phyloP scores from a whole-genome alignment of 768 basidiomycete species.

The Lentinula edodes region DNA sequence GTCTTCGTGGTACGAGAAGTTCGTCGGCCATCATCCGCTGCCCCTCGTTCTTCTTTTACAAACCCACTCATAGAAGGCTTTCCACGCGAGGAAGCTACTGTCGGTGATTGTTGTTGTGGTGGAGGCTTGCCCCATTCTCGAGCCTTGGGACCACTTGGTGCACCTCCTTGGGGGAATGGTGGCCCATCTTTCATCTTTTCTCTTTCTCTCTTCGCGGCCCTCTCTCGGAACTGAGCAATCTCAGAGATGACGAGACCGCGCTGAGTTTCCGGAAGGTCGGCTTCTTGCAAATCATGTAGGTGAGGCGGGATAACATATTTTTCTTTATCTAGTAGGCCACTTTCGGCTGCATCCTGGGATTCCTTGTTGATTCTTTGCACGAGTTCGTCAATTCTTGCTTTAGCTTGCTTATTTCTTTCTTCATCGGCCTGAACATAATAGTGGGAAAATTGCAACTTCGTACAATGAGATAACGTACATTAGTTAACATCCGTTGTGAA shows the following conservation, averaged over 20 bases:
- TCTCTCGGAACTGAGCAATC: constrained; percentile 94
- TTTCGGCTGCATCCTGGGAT: constrained; percentile 72
- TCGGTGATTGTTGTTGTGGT: constrained; percentile 36
- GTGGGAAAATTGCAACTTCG: neutral
- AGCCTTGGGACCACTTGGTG: constrained; percentile 70
- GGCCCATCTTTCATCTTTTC: constrained; percentile 82
- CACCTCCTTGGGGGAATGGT: constrained; percentile 38
- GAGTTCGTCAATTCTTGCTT: constrained; percentile 56
- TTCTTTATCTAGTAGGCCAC: constrained; percentile 73
- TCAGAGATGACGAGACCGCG: constrained; percentile 93
- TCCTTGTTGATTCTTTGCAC: constrained; percentile 67
- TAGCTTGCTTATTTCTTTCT: constrained; percentile 53
- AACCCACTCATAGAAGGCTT: constrained; percentile 68
- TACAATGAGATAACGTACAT: constrained; percentile 45
- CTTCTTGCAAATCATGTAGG: constrained; percentile 92
- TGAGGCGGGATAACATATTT: constrained; percentile 94
- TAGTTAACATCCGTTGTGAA: constrained; percentile 71
- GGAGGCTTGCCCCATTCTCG: constrained; percentile 78
- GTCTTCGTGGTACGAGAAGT: constrained; percentile 47
- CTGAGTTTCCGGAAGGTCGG: constrained; percentile 91
- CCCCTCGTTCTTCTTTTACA: constrained; percentile 52
- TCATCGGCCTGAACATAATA: constrained; percentile 58
- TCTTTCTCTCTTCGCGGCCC: constrained; percentile 84
- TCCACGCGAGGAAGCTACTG: constrained; percentile 52
- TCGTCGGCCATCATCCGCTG: constrained; percentile 28